Conservation (phyloP, 805 yeast species). For the Deakozyma indianensis region DNA sequence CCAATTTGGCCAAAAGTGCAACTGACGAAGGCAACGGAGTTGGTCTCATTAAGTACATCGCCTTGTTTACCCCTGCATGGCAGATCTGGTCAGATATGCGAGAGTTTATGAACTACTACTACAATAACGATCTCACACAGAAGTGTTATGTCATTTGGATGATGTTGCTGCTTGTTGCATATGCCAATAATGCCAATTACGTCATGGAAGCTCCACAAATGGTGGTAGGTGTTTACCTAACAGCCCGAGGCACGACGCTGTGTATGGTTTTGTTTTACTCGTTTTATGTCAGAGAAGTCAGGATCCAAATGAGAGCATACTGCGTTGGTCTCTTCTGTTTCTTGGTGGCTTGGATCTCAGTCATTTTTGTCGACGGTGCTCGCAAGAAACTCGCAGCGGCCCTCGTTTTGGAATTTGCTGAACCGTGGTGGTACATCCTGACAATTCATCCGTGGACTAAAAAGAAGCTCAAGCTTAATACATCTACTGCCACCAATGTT, state of each 20-base stretch:
- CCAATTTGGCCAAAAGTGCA: conserved; percentile 42
- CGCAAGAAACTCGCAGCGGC: conserved; percentile 34
- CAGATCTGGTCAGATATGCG: conserved; percentile 51
- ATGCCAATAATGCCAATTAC: conserved; percentile 32
- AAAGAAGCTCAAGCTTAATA: conserved; percentile 26
- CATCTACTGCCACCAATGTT: conserved; percentile 47
- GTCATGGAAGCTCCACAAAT: conserved; percentile 29
- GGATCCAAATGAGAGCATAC: conserved; percentile 34
- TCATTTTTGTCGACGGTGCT: conserved; percentile 28
- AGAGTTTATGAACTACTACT: conserved; percentile 50
- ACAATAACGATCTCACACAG: conserved; percentile 45
- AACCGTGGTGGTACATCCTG: conserved; percentile 24
- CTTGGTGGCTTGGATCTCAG: conserved; percentile 34
- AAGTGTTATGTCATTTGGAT: conserved; percentile 39
- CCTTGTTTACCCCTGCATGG: conserved; percentile 46
- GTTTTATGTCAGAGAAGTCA: conserved; percentile 28
- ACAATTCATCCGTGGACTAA: conserved; percentile 36
- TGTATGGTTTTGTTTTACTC: conserved; percentile 26
- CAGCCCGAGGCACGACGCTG: conserved; percentile 30
- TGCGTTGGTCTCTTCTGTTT: conserved; percentile 22
- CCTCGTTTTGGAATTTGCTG: conserved; percentile 27
- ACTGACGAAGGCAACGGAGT: conserved; percentile 35
- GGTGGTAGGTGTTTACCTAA: conserved; percentile 33
- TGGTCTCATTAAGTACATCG: conserved; percentile 31
- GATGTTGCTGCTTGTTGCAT: conserved; percentile 33